phyloP scores from a whole-genome alignment of 2,329 filamentous ascomycete genomes.

The Ceratocystis colombiana region DNA sequence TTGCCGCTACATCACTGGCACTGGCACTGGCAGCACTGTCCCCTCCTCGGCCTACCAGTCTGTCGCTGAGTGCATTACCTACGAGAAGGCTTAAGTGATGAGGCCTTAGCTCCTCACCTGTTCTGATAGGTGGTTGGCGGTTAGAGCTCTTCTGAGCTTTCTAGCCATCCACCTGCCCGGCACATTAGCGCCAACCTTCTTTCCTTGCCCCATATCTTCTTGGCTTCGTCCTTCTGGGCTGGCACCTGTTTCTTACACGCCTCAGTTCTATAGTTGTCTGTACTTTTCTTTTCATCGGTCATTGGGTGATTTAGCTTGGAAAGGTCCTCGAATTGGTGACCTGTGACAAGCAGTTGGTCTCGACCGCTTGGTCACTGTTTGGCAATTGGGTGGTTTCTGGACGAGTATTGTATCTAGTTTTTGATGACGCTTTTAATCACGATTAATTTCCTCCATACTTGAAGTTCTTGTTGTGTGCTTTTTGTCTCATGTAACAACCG shows the following conservation, averaged over 20 bases:
- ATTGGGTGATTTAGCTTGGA: conserved; percentile 8
- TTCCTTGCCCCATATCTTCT: conserved; percentile 17
- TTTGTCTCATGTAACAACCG: not conserved
- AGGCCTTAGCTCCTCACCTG: too few relatives aligned
- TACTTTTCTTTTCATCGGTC: not conserved
- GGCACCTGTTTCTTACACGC: conserved; percentile 14
- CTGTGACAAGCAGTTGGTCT: not conserved
- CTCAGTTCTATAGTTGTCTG: conserved; percentile 18
- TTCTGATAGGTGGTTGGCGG: too few relatives aligned
- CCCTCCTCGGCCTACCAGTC: conserved; percentile 10
- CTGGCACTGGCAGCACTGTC: conserved; percentile 11
- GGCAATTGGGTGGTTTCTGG: not conserved
- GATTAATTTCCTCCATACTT: not conserved
- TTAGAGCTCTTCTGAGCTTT: not conserved
- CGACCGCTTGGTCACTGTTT: not conserved
- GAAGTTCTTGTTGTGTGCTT: not conserved
- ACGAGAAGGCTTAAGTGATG: conserved; percentile 16
- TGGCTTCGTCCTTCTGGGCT: not conserved
- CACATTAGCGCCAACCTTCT: not conserved
- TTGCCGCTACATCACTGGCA: conserved; percentile 24
- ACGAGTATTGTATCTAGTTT: conserved; percentile 18
- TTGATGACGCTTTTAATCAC: conserved; percentile 12
- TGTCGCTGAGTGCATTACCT: conserved; percentile 10
- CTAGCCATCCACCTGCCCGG: not conserved
- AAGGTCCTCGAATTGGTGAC: not conserved